phyloP scores from a whole-genome alignment of 305 asterid species.

The Stenogyne calaminthoides region DNA sequence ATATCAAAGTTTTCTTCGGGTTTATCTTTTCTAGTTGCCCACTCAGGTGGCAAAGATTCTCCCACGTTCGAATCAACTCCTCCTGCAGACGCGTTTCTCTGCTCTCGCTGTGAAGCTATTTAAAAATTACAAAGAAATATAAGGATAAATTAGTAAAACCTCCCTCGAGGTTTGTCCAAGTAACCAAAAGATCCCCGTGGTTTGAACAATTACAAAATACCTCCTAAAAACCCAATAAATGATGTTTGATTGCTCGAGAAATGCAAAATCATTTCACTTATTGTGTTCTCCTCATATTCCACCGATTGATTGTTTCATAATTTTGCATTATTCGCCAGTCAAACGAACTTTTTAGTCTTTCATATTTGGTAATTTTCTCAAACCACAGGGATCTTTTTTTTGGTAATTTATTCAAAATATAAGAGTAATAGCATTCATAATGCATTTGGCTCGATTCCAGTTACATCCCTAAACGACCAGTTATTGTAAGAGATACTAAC shows the following conservation, averaged over 20 bases:
- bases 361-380: neutral
- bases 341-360: neutral
- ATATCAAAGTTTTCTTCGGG: conserved; percentile 46
- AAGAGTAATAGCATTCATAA: neutral
- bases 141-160: neutral
- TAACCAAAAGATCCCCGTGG: neutral
- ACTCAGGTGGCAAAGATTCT: conserved; percentile 58
- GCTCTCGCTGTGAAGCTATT: conserved; percentile 69
- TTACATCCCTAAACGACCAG: neutral
- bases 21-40: conserved; percentile 37
- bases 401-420: neutral
- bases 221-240: neutral
- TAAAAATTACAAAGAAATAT: neutral
- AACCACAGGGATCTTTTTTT: neutral
- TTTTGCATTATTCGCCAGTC: neutral
- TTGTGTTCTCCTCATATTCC: neutral
- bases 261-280: neutral
- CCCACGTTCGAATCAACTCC: conserved; percentile 61
- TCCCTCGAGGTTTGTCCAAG: neutral
- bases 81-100: conserved; percentile 54
- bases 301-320: neutral
- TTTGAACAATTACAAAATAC: neutral
- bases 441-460: no score
- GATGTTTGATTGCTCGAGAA: neutral
- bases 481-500: conserved; percentile 43